phyloP scores from a whole-genome alignment of 805 yeast genomes.

The Ogataea methanolica region DNA sequence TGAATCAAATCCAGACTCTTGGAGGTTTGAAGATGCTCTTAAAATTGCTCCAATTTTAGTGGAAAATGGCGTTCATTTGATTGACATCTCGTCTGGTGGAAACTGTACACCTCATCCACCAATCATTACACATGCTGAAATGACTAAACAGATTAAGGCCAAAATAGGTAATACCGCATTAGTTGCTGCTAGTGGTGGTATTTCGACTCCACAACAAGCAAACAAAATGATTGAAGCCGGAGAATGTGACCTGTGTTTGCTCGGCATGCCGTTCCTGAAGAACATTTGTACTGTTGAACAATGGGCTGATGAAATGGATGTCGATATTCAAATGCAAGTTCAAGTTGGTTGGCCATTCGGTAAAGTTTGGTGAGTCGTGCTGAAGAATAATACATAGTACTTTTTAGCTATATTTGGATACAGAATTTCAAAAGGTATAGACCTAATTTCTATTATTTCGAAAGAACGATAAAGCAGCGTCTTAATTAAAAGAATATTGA shows the following conservation, averaged over 20 bases:
- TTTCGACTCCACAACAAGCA: conserved; percentile 33
- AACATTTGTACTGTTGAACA: conserved; percentile 46
- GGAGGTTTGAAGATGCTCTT: conserved; percentile 43
- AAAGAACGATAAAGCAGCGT: too few species aligned
- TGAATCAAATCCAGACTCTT: conserved; percentile 33
- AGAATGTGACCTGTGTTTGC: conserved; percentile 42
- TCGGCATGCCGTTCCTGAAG: conserved; percentile 42
- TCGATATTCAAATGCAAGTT: conserved; percentile 21
- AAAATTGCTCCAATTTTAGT: conserved; percentile 35
- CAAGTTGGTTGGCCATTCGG: conserved; percentile 16
- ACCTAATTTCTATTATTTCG: too few species aligned
- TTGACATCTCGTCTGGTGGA: conserved; percentile 57
- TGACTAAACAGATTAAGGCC: conserved; percentile 39
- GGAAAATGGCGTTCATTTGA: conserved; percentile 41
- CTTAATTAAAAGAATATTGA: too few species aligned
- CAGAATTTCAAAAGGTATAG: too few species aligned
- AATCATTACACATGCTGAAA: conserved; percentile 34
- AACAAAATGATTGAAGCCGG: conserved; percentile 38
- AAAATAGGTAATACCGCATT: conserved; percentile 38
- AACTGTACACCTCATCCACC: conserved; percentile 27
- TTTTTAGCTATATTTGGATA: too few species aligned
- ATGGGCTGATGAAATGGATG: conserved; percentile 47
- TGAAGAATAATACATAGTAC: too few species aligned
- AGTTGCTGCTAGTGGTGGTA: conserved; percentile 45
- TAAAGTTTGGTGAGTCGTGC: conserved; percentile 9